Evolutionary conservation across 345 rosid genomes (phyloP).

Genomic region (Hibiscus trionum): DNA sequence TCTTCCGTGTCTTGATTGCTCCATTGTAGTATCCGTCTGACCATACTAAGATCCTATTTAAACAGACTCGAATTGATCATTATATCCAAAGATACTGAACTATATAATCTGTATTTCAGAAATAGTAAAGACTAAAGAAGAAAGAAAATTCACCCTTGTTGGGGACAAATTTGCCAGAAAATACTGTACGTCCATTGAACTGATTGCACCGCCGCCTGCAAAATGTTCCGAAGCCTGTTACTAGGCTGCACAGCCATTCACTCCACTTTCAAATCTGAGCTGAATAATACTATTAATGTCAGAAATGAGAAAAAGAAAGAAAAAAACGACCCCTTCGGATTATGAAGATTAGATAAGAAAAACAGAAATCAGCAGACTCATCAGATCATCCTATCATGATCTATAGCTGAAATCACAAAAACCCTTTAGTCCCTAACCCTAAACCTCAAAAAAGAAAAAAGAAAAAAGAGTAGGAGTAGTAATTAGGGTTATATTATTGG

Average conservation of each 20-base stretch:
- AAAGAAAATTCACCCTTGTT: conserved; percentile 54
- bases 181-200: conserved; percentile 94
- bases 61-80: not conserved
- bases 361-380: not conserved
- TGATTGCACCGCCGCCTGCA: conserved; percentile 83
- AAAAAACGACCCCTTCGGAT: not conserved
- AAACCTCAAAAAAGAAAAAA: too few species aligned
- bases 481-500: not conserved
- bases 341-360: conserved; percentile 12
- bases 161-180: conserved; percentile 92
- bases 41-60: conserved; percentile 68
- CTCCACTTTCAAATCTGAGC: conserved; percentile 14
- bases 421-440: conserved; percentile 2
- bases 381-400: conserved; percentile 8
- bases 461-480: not conserved
- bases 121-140: conserved; percentile 5
- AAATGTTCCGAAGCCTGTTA: conserved; percentile 53
- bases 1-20: conserved; percentile 91
- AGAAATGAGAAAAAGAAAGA: not conserved
- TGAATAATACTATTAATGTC: not conserved
- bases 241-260: conserved; percentile 44
- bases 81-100: not conserved
- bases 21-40: conserved; percentile 95
- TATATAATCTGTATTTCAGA: conserved; percentile 8
- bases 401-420: conserved; percentile 21